phyloP scores from a whole-genome alignment of 2,329 filamentous ascomycete genomes.

The Alternaria arbusti region DNA sequence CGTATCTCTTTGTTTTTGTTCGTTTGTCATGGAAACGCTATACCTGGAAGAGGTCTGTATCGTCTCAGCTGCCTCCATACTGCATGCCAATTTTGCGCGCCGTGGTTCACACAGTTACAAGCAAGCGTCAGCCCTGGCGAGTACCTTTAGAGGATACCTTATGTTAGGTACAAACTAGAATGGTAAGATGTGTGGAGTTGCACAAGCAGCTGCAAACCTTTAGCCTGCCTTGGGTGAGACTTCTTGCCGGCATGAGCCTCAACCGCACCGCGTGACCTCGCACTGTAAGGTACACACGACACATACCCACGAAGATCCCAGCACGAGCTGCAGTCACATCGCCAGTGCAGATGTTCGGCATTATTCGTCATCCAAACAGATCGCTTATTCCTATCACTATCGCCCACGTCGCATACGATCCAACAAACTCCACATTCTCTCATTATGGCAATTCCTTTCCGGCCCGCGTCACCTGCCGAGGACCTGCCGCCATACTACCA shows the following conservation, averaged over 20 bases:
- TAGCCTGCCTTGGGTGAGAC: slow-evolving; percentile 24
- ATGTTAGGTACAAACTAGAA: not conserved
- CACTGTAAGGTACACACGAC: slow-evolving; percentile 26
- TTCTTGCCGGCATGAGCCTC: slow-evolving; percentile 25
- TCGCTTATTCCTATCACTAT: slow-evolving; percentile 2
- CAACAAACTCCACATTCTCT: not conserved
- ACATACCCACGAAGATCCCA: slow-evolving; percentile 15
- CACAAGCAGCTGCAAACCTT: slow-evolving; percentile 6
- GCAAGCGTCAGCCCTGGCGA: not conserved
- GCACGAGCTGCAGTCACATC: slow-evolving; percentile 36
- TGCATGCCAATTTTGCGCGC: not conserved
- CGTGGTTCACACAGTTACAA: not conserved
- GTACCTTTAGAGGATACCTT: not conserved
- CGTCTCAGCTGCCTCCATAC: not conserved
- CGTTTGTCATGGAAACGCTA: not conserved
- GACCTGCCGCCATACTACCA: slow-evolving; percentile 45
- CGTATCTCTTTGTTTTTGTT: not conserved
- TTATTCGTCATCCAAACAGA: slow-evolving; percentile 1
- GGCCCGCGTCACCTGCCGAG: slow-evolving; percentile 34
- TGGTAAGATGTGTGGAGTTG: not conserved
- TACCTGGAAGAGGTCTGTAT: not conserved
- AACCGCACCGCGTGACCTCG: slow-evolving; percentile 33
- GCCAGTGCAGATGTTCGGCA: slow-evolving; percentile 7
- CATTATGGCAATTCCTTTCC: slow-evolving; percentile 37
- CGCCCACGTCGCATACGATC: not conserved